phyloP scores from a whole-genome alignment of 208 protist genomes.

The Naegleria fowleri region DNA sequence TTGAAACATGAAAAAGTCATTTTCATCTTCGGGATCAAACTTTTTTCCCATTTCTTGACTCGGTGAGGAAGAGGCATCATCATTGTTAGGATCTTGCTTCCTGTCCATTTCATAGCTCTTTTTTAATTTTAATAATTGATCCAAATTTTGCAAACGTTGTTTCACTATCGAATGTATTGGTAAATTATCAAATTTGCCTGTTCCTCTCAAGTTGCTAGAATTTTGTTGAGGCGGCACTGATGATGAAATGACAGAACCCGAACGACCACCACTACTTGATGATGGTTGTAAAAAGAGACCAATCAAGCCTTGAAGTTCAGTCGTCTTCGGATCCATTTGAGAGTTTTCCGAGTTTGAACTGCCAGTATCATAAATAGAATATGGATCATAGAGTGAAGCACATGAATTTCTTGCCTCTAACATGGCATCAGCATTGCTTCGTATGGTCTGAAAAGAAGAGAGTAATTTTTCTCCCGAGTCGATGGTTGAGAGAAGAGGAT shows the following conservation, averaged over 20 bases:
- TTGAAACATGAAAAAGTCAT: background rate
- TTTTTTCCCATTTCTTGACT: too few relatives aligned
- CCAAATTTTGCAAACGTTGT: background rate
- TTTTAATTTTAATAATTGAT: background rate
- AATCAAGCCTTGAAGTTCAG: background rate
- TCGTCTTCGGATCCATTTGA: background rate
- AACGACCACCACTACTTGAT: too few relatives aligned
- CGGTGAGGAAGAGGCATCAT: background rate
- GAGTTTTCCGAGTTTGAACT: background rate
- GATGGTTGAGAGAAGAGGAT: background rate
- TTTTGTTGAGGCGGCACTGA: background rate
- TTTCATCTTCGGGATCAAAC: background rate
- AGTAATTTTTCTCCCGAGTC: background rate
- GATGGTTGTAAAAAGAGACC: background rate
- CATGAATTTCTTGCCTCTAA: background rate
- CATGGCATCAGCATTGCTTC: background rate
- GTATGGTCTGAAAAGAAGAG: background rate
- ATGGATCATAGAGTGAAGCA: background rate
- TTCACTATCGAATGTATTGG: background rate
- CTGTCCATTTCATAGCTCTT: background rate
- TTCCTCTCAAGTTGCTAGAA: background rate
- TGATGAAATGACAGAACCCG: too few relatives aligned
- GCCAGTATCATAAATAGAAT: background rate
- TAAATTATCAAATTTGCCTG: background rate
- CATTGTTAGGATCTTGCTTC: background rate